A percentile compares a stretch with the other conserved stretches of the same genome.
Conservation (phyloP, 2,329 filamentous ascomycete genomes). For the Harringtonia aguacate region DNA sequence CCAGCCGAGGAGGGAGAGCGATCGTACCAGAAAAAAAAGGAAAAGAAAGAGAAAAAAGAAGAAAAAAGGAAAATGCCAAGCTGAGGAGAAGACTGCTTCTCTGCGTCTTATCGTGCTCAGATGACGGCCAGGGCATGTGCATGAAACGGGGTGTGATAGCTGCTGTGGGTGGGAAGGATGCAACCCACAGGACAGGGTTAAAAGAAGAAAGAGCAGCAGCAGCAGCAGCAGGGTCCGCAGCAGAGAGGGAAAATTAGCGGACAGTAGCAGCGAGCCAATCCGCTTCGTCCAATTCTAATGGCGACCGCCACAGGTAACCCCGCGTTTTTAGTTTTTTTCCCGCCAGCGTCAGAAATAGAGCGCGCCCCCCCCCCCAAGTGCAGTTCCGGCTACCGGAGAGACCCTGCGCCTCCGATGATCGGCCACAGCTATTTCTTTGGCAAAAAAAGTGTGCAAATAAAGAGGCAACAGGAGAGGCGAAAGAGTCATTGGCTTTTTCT, state of each 20-base stretch:
- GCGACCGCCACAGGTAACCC: slow-evolving; percentile 6
- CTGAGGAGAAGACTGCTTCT: no score
- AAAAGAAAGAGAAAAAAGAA: no score
- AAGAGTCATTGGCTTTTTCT: no score
- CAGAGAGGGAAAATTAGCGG: not conserved
- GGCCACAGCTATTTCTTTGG: slow-evolving; percentile 2
- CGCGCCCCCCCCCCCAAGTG: not conserved
- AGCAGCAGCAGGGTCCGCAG: not conserved
- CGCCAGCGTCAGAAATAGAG: no score
- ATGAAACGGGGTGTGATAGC: no score
- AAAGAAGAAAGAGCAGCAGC: not conserved
- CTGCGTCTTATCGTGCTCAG: no score
- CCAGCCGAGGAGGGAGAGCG: no score
- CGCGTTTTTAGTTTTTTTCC: slow-evolving; percentile 9
- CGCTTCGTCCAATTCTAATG: slow-evolving; percentile 9
- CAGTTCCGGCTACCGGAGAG: slow-evolving; percentile 9
- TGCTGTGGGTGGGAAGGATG: no score
- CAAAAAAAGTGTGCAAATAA: not conserved
- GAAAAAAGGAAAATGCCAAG: no score
- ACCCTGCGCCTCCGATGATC: slow-evolving; percentile 9
- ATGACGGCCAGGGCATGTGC: no score
- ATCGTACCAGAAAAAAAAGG: no score
- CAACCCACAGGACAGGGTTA: no score
- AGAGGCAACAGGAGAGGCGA: not conserved
- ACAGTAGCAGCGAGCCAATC: slow-evolving; percentile 7